Base-by-base conservation (phyloP, 2,329 filamentous ascomycete genomes). In the Neofusicoccum parvum region DNA sequence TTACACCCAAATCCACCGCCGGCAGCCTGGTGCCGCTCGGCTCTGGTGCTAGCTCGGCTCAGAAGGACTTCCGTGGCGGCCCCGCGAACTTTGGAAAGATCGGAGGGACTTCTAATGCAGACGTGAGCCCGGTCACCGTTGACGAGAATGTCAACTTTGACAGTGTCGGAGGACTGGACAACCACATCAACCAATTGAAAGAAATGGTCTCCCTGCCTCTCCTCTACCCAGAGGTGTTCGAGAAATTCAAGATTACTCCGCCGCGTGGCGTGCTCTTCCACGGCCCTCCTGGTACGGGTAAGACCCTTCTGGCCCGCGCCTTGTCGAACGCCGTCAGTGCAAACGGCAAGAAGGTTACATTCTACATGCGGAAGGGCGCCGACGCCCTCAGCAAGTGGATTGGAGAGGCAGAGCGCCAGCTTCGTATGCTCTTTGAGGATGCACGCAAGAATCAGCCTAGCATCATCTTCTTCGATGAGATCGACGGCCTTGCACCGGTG, bases 391-490 rank as follows among this genome's bases (percentile, higher is more conserved):
- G 94, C 79, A 99, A 99, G 80, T 99, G 95, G 95, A 95, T 99
- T 62, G 95, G 95, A 75, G 95, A 99, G 79, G 95, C 96, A 10
- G 95, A 99, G 80, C 90, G 94, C 79, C 95, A 99, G 76, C 86
- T 99, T 63, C 89, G 95, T 51, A 81, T 98, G 65, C 85, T 99
- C 5, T 99, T 99, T 69, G 95, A 98, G 72, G 95, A 99, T 79
- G 95, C 95, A 15, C 87, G 94, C 68, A 95, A 93, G 76, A 98
- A 91, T 1, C 95, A 99, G 74, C 95, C 95, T 0, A 98, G 94
- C 77, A 99, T 99, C 78, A 99, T 99, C 77, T 99, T 99, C 82
- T 98, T 99, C 72, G 95, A 99, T 76, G 95, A 99, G 78, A 99
- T 99, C 70, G 95, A 99, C 80, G 95, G 95, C 64, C 84, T 99